These are phyloP conservation scores for Straminergon stramineum DNA, from an alignment of 225 moss, liverwort and hornwort genomes.

Conservation along the genomic window DNA sequence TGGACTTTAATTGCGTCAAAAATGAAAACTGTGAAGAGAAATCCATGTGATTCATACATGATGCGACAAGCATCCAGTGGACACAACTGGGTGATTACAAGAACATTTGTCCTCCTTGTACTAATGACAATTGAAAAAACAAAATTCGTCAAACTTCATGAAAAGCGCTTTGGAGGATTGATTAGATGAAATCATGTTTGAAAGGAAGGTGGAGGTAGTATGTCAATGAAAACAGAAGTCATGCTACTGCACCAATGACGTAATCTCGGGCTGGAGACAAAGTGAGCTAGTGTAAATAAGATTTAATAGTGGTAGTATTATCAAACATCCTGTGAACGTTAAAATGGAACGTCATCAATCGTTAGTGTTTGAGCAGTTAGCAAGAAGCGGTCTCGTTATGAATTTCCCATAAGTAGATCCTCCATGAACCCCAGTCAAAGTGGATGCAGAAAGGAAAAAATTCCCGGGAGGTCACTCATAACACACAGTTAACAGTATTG, in stretches of 20 bases:
- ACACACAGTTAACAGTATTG: background rate
- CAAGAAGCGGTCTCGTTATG: too few species aligned
- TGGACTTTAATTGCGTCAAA: background rate
- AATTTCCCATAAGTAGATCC: too few species aligned
- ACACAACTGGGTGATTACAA: background rate
- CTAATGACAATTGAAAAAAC: background rate
- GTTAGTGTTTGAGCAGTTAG: background rate
- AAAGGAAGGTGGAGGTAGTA: background rate
- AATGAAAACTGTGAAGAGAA: background rate
- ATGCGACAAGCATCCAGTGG: background rate
- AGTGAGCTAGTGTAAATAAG: background rate
- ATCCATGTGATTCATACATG: background rate
- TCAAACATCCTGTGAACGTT: background rate
- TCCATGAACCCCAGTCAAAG: background rate
- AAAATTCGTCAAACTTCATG: background rate
- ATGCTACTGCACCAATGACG: background rate
- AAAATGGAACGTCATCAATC: background rate
- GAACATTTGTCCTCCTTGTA: background rate
- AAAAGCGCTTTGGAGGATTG: background rate
- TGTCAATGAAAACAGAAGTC: background rate
- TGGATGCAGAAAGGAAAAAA: background rate
- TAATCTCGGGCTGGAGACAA: background rate
- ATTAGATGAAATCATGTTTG: background rate
- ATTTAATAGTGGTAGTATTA: background rate
- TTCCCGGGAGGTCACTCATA: background rate